Evolutionary conservation across 2,329 filamentous ascomycete species (phyloP).

Genomic region (Colletotrichum melonis): DNA sequence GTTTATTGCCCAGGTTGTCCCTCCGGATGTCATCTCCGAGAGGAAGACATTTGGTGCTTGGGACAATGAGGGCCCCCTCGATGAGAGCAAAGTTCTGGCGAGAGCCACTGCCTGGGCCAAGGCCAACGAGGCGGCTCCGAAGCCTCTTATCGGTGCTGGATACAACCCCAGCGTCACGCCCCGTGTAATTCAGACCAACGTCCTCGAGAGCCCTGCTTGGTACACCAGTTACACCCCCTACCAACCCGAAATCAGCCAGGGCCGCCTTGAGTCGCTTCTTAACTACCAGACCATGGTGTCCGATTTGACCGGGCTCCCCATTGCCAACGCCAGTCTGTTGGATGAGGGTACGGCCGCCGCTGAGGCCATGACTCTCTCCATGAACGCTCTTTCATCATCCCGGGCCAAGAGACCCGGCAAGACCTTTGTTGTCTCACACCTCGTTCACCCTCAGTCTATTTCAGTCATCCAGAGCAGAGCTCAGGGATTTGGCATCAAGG

Average conservation of each 20-base stretch:
- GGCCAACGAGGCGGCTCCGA: conserved; percentile 49
- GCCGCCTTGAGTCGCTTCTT: conserved; percentile 87
- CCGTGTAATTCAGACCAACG: conserved; percentile 90
- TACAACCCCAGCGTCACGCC: conserved; percentile 91
- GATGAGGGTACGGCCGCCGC: conserved; percentile 94
- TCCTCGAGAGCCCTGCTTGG: conserved; percentile 94
- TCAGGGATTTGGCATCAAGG: conserved; percentile 88
- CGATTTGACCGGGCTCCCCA: conserved; percentile 86
- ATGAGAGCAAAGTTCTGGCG: conserved; percentile 70
- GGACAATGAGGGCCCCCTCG: conserved; percentile 57
- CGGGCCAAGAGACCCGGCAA: conserved; percentile 81
- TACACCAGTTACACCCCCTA: conserved; percentile 99
- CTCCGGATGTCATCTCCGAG: conserved; percentile 79
- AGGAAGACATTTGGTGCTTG: conserved; percentile 68
- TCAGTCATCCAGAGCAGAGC: conserved; percentile 87
- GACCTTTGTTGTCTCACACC: conserved; percentile 85
- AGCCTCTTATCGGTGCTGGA: conserved; percentile 86
- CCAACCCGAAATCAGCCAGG: conserved; percentile 97
- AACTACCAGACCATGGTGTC: conserved; percentile 96
- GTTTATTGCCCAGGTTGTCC: conserved; percentile 87
- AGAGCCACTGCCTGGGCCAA: conserved; percentile 47
- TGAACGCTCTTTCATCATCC: conserved; percentile 78
- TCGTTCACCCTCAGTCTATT: conserved; percentile 87
- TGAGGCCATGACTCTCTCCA: conserved; percentile 94
- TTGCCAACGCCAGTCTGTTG: conserved; percentile 90